Base-by-base conservation (phyloP, 2,329 filamentous ascomycete species). In the Aspergillus puulaauensis region DNA sequence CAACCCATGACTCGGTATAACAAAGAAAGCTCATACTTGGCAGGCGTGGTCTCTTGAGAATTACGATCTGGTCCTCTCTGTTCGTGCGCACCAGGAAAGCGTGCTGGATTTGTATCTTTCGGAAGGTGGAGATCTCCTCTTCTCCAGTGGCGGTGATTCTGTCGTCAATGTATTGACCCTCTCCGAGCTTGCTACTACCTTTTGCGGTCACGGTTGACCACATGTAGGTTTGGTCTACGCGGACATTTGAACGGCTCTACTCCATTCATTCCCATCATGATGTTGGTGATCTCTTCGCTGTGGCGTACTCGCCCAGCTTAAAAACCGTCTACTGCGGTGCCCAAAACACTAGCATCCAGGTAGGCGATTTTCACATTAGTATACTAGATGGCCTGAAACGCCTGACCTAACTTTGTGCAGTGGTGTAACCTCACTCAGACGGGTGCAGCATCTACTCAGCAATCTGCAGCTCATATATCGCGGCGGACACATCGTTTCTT, bases 231-330 rank as follows among this genome's bases (percentile, higher is more conserved):
- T 99, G 95, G 95, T 89, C 87, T 66, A 90, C 93, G 2, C 82
- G 80, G 44, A 88, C 86, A 6, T 87, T 96, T 72, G 84, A 83
- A 56, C 87, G 90, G 27, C 81, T 95, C 1, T 95, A 93, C 77
- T 91, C 95, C 62, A 90, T 98, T 61, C 96, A 96, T 79, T 96
- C 92, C 61, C 89, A 88, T 49, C 93, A 96, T 75, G 95, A 98
- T 67, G 90, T 96, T 41, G 95, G 95, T 59, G 95, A 99, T 77
- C 86, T 99, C 58, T 98, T 98, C 73, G 96, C 91, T 66, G 88
- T 96, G n/a, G 89, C 89, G 1, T 97, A 96, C 74, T 96, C 92
- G 4, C 79, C 86, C 6, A 83, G 86, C 64, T 82, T 91, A 67
- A 85, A 93, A 64, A 96, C 90, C 0, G 83, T 96, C 4, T 98